Evolutionary conservation across 768 basidiomycete species (phyloP), one percentile per base, ranked within the genome.

Genomic region (Mrakia blollopis): DNA sequence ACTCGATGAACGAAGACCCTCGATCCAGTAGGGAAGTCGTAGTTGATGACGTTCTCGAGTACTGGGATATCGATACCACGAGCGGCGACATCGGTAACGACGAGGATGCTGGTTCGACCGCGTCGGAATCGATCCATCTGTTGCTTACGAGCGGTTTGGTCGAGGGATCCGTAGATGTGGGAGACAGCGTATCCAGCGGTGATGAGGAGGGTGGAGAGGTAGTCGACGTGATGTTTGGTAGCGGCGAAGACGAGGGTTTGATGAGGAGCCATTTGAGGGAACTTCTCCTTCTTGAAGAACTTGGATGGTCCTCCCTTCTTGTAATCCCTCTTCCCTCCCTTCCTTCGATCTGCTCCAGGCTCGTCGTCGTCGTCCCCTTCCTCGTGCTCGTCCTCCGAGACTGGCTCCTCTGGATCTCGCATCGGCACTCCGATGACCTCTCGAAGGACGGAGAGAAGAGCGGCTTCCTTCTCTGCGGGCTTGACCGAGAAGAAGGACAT

Each of bases 211-310:
- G 87, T 88, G 2, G 89, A 87, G 63, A 98, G 87, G 83, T 97
- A 99, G 84, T 98, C 97, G 81, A 99, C 94, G 80, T 99, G 97
- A 81, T 99, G 97, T 83, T 99, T 98, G 28, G 97, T 99, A 9
- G 96, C 93, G 3, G 91, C 90, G 81, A 99, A 99, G 11, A 99
- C 88, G 69, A 99, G 89, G 0, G 94, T 94, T 84, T 99, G 97
- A 82, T 94, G 91, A 32, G 92, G 89, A 3, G 89, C 89, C 10
- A 88, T 88, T n/a, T 85, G 84, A 35, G 80, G 78, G 60, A 80
- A 76, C 63, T 44, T 72, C 62, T 60, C 77, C 68, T 50, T 63
- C 75, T 68, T 68, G 60, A 63, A 65, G 62, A 67, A 74, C 61
- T 74, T 74, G 61, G 62, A 28, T n/a, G 85, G 72, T 85, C 84